Conservation (phyloP, 1,284 basidiomycete genomes). For the Stygiomarasmius scandens region DNA sequence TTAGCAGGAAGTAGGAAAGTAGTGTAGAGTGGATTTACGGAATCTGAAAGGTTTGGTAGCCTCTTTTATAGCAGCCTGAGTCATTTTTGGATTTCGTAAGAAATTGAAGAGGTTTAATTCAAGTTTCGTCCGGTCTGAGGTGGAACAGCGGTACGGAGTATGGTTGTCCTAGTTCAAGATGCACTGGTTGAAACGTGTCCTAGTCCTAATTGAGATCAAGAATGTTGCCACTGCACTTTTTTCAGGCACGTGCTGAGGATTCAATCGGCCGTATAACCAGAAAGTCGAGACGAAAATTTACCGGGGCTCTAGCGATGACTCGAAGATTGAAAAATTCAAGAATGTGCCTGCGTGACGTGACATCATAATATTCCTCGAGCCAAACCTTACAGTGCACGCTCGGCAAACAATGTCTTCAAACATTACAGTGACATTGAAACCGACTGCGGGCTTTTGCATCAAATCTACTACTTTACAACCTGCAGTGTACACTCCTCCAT, state of each 20-base stretch:
- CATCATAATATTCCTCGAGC: too few species aligned
- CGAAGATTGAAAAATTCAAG: background rate
- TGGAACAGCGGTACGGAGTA: constrained; percentile 4
- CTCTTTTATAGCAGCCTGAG: constrained; percentile 27
- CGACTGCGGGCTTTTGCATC: constrained; percentile 62
- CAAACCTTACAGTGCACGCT: too few species aligned
- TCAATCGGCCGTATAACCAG: background rate
- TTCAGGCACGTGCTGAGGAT: background rate
- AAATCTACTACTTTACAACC: constrained; percentile 50
- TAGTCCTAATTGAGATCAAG: background rate
- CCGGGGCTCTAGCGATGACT: too few species aligned
- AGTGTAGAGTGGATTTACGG: constrained; percentile 28
- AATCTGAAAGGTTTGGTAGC: constrained; percentile 39
- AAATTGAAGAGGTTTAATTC: background rate
- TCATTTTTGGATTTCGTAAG: constrained; percentile 7
- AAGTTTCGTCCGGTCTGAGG: background rate
- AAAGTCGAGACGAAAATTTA: too few species aligned
- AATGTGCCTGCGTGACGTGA: constrained; percentile 1
- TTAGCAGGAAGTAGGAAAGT: constrained; percentile 21
- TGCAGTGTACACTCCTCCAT: constrained; percentile 34
- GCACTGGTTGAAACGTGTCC: constrained; percentile 8
- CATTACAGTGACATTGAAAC: constrained; percentile 45
- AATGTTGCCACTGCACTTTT: too few species aligned
- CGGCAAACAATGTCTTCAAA: constrained; percentile 27
- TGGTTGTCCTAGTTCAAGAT: background rate